These are phyloP conservation scores for Cystoisospora suis DNA, from an alignment of 169 alveolate species.

Conservation along the genomic window DNA sequence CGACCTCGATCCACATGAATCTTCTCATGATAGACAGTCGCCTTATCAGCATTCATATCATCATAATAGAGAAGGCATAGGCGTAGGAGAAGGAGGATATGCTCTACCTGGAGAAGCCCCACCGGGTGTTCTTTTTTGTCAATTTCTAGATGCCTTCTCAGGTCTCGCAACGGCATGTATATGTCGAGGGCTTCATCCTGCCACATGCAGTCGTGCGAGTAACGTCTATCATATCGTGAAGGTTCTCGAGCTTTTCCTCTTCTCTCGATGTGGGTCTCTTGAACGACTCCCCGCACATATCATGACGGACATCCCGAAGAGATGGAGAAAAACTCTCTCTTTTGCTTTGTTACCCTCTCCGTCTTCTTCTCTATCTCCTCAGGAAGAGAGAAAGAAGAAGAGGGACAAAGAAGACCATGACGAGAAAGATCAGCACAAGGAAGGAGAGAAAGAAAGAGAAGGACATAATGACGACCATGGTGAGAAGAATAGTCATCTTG, in stretches of 20 bases:
- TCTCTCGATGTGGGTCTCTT: slow-evolving; percentile 25
- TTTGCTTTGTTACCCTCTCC: too few relatives aligned
- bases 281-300: slow-evolving; percentile 36
- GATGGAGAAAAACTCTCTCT: not conserved
- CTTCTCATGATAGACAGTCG: too few relatives aligned
- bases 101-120: not conserved
- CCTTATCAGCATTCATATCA: not conserved
- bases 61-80: not conserved
- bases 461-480: not conserved
- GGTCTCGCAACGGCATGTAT: slow-evolving; percentile 37
- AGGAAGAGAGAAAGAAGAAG: not conserved
- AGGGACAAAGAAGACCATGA: not conserved
- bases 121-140: slow-evolving; percentile 10
- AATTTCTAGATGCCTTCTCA: slow-evolving; percentile 9
- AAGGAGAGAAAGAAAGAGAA: not conserved
- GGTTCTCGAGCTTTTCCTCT: slow-evolving; percentile 41
- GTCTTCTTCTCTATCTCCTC: too few relatives aligned
- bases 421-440: not conserved
- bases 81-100: not conserved
- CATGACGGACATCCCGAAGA: not conserved
- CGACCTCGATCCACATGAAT: too few relatives aligned
- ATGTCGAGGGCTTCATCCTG: slow-evolving; percentile 48
- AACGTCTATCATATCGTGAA: slow-evolving; percentile 38
- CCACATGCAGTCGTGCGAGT: slow-evolving; percentile 5
- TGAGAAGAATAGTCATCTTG: too few relatives aligned